Evolutionary conservation across 2,329 filamentous ascomycete species (phyloP).

Genomic region (Cordyceps javanica): DNA sequence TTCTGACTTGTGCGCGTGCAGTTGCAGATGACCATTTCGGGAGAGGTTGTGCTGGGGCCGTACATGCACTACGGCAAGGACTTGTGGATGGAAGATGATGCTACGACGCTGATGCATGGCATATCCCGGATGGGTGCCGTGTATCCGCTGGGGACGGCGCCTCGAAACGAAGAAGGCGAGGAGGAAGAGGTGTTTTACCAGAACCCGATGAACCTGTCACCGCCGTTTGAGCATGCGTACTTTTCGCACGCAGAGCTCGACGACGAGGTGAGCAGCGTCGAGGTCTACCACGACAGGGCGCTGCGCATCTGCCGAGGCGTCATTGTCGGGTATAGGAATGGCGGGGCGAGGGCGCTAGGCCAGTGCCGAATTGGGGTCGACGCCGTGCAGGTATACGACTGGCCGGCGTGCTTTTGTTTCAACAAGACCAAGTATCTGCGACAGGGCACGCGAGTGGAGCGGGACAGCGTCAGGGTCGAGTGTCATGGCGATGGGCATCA

Average conservation of each 20-base stretch:
- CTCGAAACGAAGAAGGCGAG: neutral
- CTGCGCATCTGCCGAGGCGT: conserved; percentile 3
- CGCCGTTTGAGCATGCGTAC: conserved; percentile 6
- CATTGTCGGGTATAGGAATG: neutral
- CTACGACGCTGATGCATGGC: conserved; percentile 7
- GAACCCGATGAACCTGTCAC: conserved; percentile 1
- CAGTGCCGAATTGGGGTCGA: conserved; percentile 8
- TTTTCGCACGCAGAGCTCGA: conserved; percentile 1
- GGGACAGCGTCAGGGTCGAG: neutral
- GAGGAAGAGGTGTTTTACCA: neutral
- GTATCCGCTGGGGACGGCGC: neutral
- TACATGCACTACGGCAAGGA: neutral
- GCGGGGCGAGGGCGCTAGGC: conserved; percentile 4
- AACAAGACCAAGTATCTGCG: conserved; percentile 5
- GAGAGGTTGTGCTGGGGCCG: conserved; percentile 1
- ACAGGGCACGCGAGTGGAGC: neutral
- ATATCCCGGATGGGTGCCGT: conserved; percentile 3
- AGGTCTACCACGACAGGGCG: conserved; percentile 6
- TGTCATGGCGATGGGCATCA: neutral
- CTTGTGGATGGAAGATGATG: conserved; percentile 8
- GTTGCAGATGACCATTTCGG: neutral
- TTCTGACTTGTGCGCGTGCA: neutral
- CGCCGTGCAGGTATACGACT: neutral
- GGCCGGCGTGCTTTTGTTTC: neutral
- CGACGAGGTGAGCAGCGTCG: neutral